Base-by-base conservation (phyloP, 495 filamentous ascomycete genomes). In the Neurospora sp. region DNA sequence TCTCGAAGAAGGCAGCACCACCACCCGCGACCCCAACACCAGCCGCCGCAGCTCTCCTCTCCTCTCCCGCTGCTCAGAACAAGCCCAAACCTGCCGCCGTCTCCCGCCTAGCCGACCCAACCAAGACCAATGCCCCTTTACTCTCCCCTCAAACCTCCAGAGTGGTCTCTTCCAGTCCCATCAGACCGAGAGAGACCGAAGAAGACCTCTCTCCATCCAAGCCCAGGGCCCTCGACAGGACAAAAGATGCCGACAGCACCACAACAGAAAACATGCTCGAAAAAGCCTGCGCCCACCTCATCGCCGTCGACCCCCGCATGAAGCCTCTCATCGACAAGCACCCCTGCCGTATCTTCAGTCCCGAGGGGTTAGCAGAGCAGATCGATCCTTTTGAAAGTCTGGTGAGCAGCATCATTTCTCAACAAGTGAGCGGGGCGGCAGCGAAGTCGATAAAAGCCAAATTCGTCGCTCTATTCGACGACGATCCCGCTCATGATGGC, bases 371-470 rank as follows among this genome's bases (percentile, higher is more conserved):
- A 20, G 88, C 90, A 20, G 94, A 98, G 82, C 82, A 89, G 74
- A 87, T 97, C 74, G 92, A 98, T 79, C 95, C 96, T 4, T 99
- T 98, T 78, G 89, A 89, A 70, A 90, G 89, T 70, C 86, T 99
- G 48, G 86, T 87, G 35, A 92, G 89, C 79, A 91, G 93, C 68
- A 98, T 99, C 75, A 97, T 98, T 73, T 93, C 93, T 61, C 96
- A 99, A 80, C 96, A 99, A 80, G 95, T 99, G 14, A 96, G 93
- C 20, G 93, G 95, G 20, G 93, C 93, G 4, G 96, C 96, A 3
- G 96, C 96, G 35, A 90, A 87, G 72, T 90, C 92, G 5, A 98
- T 99, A 78, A 93, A 93, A 74, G 87, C 87, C 16, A 94, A 92
- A 75, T 98, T 98, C 81, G 83, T 97, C 44, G 84, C 84, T 14